A percentile compares a stretch with the other conserved stretches of the same genome.
Evolutionary conservation across 495 filamentous ascomycete genomes (phyloP).

Genomic region (Aspergillus sparsus): DNA sequence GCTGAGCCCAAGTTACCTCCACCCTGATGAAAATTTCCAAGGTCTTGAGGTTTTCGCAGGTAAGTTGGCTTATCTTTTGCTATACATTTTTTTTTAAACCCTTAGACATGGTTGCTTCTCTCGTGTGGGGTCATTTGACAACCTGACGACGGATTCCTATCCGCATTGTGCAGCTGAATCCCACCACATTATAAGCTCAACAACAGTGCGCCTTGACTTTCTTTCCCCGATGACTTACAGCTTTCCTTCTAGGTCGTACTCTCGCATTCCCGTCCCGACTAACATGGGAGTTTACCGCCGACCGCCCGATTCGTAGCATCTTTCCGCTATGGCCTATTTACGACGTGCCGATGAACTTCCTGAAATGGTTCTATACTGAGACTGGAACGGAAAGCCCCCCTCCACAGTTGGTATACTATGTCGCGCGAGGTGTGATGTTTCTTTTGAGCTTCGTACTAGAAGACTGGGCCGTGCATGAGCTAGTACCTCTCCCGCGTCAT

Average conservation of each 20-base stretch:
- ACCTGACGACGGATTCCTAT: not conserved
- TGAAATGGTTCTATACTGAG: conserved; percentile 82
- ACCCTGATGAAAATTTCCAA: conserved; percentile 98
- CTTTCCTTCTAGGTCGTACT: conserved; percentile 65
- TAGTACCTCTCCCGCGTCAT: conserved; percentile 72
- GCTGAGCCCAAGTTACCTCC: conserved; percentile 90
- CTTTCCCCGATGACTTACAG: conserved; percentile 19
- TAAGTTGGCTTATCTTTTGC: conserved; percentile 47
- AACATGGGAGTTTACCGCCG: conserved; percentile 94
- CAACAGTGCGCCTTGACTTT: conserved; percentile 1
- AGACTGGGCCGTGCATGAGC: conserved; percentile 94
- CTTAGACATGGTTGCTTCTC: not conserved
- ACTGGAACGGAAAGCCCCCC: conserved; percentile 53
- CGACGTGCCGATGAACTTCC: conserved; percentile 84
- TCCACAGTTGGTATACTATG: conserved; percentile 83
- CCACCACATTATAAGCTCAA: conserved; percentile 3
- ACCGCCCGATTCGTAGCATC: conserved; percentile 83
- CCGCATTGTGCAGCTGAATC: not conserved
- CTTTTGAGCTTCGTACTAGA: conserved; percentile 91
- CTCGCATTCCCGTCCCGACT: conserved; percentile 81
- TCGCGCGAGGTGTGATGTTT: conserved; percentile 85
- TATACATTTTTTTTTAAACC: not conserved
- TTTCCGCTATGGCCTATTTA: conserved; percentile 96
- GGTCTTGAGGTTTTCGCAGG: conserved; percentile 95
- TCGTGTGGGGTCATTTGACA: conserved; percentile 13